Evolutionary conservation across 805 yeast genomes (phyloP), one percentile per base, ranked within the genome.

Genomic region (Yarrowia osloensis): DNA sequence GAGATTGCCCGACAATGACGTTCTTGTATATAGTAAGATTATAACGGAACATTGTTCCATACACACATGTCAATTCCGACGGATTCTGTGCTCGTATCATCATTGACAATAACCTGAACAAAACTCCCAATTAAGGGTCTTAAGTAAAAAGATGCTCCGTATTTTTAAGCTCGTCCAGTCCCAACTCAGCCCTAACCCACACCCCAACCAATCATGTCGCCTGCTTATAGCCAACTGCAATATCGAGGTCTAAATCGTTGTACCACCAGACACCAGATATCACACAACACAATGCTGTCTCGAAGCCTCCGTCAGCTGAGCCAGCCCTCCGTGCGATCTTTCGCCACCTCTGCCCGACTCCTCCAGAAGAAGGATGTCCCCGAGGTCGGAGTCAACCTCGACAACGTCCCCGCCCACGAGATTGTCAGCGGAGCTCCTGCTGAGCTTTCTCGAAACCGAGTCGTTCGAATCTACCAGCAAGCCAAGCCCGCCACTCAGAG

Each of bases 401-500:
- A 61, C 52, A 61, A 61, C 40, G 54, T 61, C 13, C 54, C 54
- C 6, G 31, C 61, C 54, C 40, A 86, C 73, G 92, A 89, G 76
- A 69, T 86, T 39, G 79, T 88, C 67, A 85, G 89, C 68, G 97
- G 96, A 15, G 96, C 96, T 12, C 96, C 96, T 65, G 74, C 74
- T 50, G 94, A 86, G 67, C 78, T 89, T 61, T 70, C 78, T 65
- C 79, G 86, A 22, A 80, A 82, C 67, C 84, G 97, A 77, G 82
- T 86, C 26, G 96, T 88, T 6, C 84, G 94, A 76, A 90, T 90
- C 74, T 90, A 81, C 78, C 84, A 88, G 76, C 91, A 88, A 74
- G 78, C 91, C 69, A 88, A 89, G 77, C 81, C 91, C 17, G 96
- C 96, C 42, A 90, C 93, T 19, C 97, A 90, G 79, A 85, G 90